Conservation (phyloP, 768 basidiomycete genomes). For the Agaricus blazei region DNA sequence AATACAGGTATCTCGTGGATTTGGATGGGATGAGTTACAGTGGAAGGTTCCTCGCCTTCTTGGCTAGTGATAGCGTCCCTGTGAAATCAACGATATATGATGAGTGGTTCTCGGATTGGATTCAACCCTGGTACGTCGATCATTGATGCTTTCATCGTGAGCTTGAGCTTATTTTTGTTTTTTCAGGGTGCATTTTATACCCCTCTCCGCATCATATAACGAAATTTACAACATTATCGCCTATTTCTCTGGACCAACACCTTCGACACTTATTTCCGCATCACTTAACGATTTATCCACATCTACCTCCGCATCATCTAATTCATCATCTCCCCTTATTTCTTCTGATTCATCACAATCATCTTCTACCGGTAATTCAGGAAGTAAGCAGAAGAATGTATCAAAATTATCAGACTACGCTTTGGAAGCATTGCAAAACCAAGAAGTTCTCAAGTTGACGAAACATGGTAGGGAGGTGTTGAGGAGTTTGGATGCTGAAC, state of each 20-base stretch:
- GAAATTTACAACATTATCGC: conserved; percentile 91
- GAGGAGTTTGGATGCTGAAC: conserved; percentile 14
- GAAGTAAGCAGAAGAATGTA: too few species aligned
- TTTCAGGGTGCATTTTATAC: conserved; percentile 85
- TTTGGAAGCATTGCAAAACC: conserved; percentile 14
- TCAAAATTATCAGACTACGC: not conserved
- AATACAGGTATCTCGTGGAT: conserved; percentile 84
- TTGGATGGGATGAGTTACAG: conserved; percentile 91
- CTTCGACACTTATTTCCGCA: conserved; percentile 44
- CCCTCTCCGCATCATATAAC: conserved; percentile 73
- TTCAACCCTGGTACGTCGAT: conserved; percentile 19
- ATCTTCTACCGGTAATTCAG: not conserved
- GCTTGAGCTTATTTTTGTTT: conserved; percentile 1
- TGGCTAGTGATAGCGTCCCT: conserved; percentile 79
- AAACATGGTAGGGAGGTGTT: conserved; percentile 2
- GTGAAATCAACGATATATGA: conserved; percentile 83
- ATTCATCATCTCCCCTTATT: conserved; percentile 43
- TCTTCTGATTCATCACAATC: conserved; percentile 44
- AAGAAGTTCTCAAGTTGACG: conserved; percentile 22
- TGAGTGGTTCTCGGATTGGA: conserved; percentile 84
- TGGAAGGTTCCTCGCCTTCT: conserved; percentile 72
- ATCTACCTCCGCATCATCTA: too few species aligned
- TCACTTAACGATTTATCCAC: too few species aligned
- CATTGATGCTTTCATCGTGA: not conserved
- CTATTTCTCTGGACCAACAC: conserved; percentile 82